Percentiles rank a stretch among this genome's conserved stretches.
Evolutionary conservation across 108 stramenopile species (phyloP).

Genomic region (Chaetoceros muelleri): DNA sequence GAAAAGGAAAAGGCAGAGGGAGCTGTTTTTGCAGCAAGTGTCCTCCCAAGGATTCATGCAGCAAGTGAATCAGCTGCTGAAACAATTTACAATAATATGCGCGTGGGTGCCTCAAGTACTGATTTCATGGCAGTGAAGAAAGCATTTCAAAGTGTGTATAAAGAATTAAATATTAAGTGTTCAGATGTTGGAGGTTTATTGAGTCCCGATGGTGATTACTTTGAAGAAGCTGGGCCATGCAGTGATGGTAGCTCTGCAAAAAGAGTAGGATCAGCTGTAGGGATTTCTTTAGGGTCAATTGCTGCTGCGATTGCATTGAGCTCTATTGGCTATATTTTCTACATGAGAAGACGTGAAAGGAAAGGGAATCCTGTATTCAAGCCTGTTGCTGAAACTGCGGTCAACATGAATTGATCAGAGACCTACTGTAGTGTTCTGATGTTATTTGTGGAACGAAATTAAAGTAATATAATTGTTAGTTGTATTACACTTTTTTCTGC

Average conservation of each 20-base stretch:
- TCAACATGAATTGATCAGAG: too few species aligned
- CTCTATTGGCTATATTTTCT: too few species aligned
- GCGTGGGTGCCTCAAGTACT: conserved; percentile 20
- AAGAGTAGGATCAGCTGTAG: neutral
- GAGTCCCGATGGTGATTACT: neutral
- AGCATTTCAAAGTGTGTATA: conserved; percentile 55
- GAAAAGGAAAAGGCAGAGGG: conserved; percentile 54
- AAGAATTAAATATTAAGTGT: conserved; percentile 38
- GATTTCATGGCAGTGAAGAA: conserved; percentile 34
- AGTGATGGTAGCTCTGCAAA: neutral
- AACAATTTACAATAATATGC: conserved; percentile 41
- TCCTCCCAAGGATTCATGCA: conserved; percentile 42
- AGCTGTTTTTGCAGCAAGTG: conserved; percentile 50
- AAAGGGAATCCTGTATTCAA: too few species aligned
- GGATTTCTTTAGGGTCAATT: neutral
- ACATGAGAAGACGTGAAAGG: too few species aligned
- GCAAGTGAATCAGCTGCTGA: conserved; percentile 31
- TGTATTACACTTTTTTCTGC: too few species aligned
- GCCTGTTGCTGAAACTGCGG: too few species aligned
- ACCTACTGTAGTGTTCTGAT: too few species aligned
- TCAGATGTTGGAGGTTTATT: conserved; percentile 47
- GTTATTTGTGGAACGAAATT: too few species aligned
- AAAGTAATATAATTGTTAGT: too few species aligned
- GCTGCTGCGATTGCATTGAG: neutral
- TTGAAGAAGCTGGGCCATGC: neutral